phyloP scores from a whole-genome alignment of 352 stramenopile genomes.

The Phytopythium mirpurense region DNA sequence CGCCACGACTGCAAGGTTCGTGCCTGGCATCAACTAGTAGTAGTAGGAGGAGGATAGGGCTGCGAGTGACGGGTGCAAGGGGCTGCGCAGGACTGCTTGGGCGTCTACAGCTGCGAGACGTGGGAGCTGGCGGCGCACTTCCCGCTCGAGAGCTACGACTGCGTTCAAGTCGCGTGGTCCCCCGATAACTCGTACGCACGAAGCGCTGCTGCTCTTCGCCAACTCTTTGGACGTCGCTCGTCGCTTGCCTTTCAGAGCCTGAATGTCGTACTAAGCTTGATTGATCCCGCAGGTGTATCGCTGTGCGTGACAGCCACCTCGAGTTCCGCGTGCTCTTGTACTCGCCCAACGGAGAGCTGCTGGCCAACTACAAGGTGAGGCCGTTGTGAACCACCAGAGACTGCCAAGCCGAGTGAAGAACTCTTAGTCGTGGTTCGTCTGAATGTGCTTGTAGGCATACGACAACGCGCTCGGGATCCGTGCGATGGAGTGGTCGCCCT shows the following conservation, averaged over 20 bases:
- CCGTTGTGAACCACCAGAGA: neutral
- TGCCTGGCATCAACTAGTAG: no score
- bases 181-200: constrained; percentile 54
- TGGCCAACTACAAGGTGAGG: constrained; percentile 68
- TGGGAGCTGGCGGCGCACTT: constrained; percentile 77
- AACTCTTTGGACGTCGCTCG: no score
- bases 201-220: no score
- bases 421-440: no score
- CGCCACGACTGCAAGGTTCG: constrained; percentile 66
- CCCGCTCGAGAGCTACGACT: constrained; percentile 75
- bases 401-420: neutral
- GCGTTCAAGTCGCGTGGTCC: constrained; percentile 62
- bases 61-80: neutral
- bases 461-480: constrained; percentile 73
- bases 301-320: constrained; percentile 62
- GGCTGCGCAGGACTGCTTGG: constrained; percentile 54
- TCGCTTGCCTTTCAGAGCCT: no score
- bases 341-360: constrained; percentile 45
- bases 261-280: no score
- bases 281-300: constrained; percentile 38
- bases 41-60: no score
- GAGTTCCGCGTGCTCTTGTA: constrained; percentile 77
- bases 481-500: constrained; percentile 68
- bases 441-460: constrained; percentile 40
- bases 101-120: constrained; percentile 66